Conservation (phyloP, 176 grass and related monocot genomes). For the Oryza officinalis region DNA sequence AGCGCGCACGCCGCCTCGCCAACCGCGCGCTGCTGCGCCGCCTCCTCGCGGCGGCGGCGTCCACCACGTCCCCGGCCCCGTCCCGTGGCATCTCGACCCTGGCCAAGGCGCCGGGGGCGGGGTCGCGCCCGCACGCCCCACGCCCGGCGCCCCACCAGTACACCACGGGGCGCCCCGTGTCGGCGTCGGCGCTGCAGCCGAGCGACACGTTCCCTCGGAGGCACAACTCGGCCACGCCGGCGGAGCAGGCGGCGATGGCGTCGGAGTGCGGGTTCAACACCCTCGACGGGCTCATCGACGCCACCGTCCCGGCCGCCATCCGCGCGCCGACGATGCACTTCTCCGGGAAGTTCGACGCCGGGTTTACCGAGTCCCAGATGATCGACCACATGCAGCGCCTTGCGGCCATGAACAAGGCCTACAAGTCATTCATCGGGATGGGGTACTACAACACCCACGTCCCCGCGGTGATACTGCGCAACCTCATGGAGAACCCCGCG, state of each 20-base stretch:
- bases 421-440: constrained; percentile 98
- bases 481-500: constrained; percentile 97
- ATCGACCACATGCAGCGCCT: constrained; percentile 78
- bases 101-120: constrained; percentile 15
- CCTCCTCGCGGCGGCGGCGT: constrained; percentile 46
- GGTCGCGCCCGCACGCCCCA: neutral
- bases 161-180: constrained; percentile 40
- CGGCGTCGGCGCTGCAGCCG: constrained; percentile 64
- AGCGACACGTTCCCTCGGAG: constrained; percentile 89
- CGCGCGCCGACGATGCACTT: constrained; percentile 60
- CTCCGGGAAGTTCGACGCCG: constrained; percentile 67
- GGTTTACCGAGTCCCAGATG: constrained; percentile 92
- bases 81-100: constrained; percentile 54
- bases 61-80: constrained; percentile 37
- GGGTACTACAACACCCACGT: constrained; percentile 94
- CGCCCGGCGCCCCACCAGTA: constrained; percentile 30
- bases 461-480: constrained; percentile 76
- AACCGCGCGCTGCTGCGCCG: constrained; percentile 72
- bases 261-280: constrained; percentile 61
- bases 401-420: constrained; percentile 73
- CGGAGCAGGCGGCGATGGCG: constrained; percentile 75
- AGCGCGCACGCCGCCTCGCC: constrained; percentile 81
- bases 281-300: constrained; percentile 79
- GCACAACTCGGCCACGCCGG: constrained; percentile 87
- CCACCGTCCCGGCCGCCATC: constrained; percentile 67